Evolutionary conservation across 1,139 yeast species (phyloP).

Genomic region (Taphrina deformans): DNA sequence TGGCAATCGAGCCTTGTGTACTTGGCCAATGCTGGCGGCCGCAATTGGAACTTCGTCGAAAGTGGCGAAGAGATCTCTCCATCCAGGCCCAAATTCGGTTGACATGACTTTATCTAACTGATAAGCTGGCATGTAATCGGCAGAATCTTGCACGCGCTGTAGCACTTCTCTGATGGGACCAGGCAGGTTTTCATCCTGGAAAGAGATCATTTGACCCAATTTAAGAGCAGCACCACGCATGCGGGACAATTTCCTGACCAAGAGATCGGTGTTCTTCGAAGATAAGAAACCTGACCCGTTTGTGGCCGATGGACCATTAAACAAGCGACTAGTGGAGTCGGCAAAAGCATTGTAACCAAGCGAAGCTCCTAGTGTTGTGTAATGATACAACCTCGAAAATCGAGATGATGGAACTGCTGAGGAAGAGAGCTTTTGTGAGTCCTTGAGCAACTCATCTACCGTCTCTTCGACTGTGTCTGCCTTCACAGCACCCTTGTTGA

Average conservation of each 20-base stretch:
- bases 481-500: background rate
- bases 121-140: constrained; percentile 93
- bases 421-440: background rate
- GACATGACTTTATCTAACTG: constrained; percentile 79
- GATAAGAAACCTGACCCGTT: constrained; percentile 63
- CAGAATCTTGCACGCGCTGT: constrained; percentile 84
- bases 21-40: constrained; percentile 97
- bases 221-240: constrained; percentile 99
- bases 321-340: constrained; percentile 71
- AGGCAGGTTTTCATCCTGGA: constrained; percentile 77
- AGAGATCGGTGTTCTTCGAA: constrained; percentile 79
- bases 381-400: constrained; percentile 82
- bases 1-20: constrained; percentile 74
- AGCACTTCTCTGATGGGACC: constrained; percentile 78
- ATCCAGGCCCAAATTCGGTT: constrained; percentile 69
- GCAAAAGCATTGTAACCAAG: constrained; percentile 82
- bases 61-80: constrained; percentile 69
- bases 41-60: constrained; percentile 93
- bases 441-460: background rate
- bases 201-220: constrained; percentile 91
- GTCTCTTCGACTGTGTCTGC: background rate
- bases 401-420: constrained; percentile 69
- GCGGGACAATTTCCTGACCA: constrained; percentile 81
- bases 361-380: constrained; percentile 89
- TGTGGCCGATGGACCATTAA: constrained; percentile 49